Base-by-base conservation (phyloP, 2,329 filamentous ascomycete species). In the Talaromyces sp. region DNA sequence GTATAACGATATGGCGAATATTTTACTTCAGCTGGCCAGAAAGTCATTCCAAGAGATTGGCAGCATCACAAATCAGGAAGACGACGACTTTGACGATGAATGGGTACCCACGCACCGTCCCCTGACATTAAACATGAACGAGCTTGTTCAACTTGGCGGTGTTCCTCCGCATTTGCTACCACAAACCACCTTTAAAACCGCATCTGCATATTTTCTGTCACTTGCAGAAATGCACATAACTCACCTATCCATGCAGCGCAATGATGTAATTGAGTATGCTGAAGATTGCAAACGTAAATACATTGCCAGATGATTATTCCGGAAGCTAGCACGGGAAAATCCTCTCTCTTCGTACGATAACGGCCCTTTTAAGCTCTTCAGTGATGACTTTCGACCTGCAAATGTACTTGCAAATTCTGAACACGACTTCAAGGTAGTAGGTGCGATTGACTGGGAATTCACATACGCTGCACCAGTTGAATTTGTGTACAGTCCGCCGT, bases 41-140 rank as follows among this genome's bases (percentile, higher is more conserved):
- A 63, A 64, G 14, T 50, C 60, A 52, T 70, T 73, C 51, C 60
- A 64, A 3, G 64, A 55, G 19, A 73, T 71, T 62, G 67, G 70
- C 41, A 11, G 41, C 41, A 19, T 46, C 21, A 46, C 41, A 46
- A 46, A 46, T 11, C 66, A 65, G 7, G 52, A 59, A 14, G 68
- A 46, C 3, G 11, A 24, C 4, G 11, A 46, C 4, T 46, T 46
- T 21, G 21, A 53, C 26, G 38, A 32, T 31, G 41, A 46, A 24
- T 62, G 57, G 57, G 24, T 21, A 24, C 43, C 54, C n/a, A 27
- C 31, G 9, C 59, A 60, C 19, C 67, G 75, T n/a, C 77, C 77
- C 2, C 59, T 81, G 3, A 77, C 74, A 2, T 68, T 72, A 1
- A 77, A 78, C 58, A 79, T 81, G 75, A 80, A 72, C 57, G 71